A percentile compares a stretch with the other conserved stretches of the same genome.
Conservation (phyloP, 495 filamentous ascomycete species). For the Friedmanniomyces simplex region DNA sequence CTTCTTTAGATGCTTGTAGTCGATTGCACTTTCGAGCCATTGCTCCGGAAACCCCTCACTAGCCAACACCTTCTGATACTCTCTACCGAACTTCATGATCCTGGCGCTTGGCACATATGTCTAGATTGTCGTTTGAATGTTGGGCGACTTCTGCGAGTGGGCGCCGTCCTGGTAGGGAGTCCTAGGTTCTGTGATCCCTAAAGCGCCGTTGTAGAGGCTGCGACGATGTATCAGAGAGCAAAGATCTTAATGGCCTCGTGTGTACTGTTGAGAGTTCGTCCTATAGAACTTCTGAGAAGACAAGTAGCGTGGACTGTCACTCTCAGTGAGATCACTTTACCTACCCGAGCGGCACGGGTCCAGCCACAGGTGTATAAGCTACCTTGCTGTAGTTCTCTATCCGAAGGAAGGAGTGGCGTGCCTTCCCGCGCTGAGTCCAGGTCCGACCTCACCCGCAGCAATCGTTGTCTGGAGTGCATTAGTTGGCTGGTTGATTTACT, state of each 20-base stretch:
- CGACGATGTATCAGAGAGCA: no score
- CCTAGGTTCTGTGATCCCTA: neutral
- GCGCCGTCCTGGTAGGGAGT: neutral
- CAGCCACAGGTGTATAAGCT: no score
- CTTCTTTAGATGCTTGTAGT: slow-evolving; percentile 65
- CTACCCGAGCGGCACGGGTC: no score
- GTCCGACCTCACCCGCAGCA: no score
- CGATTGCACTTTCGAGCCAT: slow-evolving; percentile 61
- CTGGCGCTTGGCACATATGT: slow-evolving; percentile 3
- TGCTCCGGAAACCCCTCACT: slow-evolving; percentile 47
- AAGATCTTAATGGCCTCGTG: no score
- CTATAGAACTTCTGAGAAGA: no score
- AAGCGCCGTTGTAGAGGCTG: neutral
- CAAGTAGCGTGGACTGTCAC: neutral
- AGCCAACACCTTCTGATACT: slow-evolving; percentile 48
- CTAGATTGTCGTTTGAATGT: neutral
- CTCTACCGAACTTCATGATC: slow-evolving; percentile 74
- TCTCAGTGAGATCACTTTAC: no score
- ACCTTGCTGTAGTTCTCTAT: no score
- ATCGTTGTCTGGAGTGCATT: no score
- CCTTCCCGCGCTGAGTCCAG: no score
- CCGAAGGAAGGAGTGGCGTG: no score
- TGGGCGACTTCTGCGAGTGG: neutral
- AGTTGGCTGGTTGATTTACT: no score
- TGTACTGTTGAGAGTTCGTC: neutral